Evolutionary conservation across 1,284 basidiomycete species (phyloP), one percentile per base, ranked within the genome.

Genomic region (Clitocybe nebularis): DNA sequence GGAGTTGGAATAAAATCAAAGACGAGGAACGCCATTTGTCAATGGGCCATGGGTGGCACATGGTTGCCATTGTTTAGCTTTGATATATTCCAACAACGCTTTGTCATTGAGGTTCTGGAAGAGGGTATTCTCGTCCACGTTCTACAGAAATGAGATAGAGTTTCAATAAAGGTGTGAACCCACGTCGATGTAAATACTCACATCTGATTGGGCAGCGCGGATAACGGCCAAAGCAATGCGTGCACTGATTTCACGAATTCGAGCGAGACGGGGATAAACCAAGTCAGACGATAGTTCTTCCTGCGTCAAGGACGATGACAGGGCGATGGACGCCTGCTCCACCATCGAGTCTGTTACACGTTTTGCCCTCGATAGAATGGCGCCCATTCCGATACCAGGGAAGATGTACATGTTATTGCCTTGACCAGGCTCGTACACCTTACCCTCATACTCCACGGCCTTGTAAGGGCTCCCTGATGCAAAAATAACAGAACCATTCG

Each of bases 381-480:
- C 60, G 9, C 87, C 86, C 37, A 90, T 71, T 1, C 88, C 86
- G 41, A 89, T 62, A 19, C 74, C 73, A 16, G 77, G 75, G 61
- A 78, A 80, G 52, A 79, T 75, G 56, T 78, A 81, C 78, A 87
- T 83, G 63, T 89, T 89, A 64, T 89, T 89, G 10, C 80, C 89
- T 61, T 92, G 89, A 1, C 85, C 86, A 1, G 89, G 81, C 56
- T 89, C 83, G 50, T 80, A 69, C 0, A 60, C 58, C 46, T 68
- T 71, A 38, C 78, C 74, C 25, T 75, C 62, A 55, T 68, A 76
- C 34, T 71, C 68, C 22, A 79, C 60, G 13, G 75, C 62, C 4
- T 77, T 69, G 69, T 90, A 93, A 0, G 90, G 90, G 37, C 81
- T 85, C 1, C 90, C 89, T 13, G 82, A 82, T 0, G 89, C 89